Percentiles rank a stretch among this genome's conserved stretches.
These are phyloP conservation scores for Diaporthe sp. DNA, from an alignment of 2,329 filamentous ascomycete species.

Conservation along the genomic window DNA sequence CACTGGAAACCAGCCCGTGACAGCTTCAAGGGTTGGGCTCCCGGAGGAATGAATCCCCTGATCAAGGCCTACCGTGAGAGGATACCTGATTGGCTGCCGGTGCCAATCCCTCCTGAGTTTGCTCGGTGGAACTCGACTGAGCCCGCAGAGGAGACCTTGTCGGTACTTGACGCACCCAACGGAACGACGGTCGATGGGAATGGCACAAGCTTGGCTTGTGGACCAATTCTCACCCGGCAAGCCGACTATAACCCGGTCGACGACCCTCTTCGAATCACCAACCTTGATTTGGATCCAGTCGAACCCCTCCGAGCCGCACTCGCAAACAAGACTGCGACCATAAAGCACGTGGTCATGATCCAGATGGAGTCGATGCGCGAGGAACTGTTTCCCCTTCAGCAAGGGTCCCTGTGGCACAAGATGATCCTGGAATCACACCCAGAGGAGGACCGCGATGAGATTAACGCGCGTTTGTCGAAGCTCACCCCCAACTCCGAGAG, in stretches of 20 bases:
- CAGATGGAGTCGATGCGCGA: constrained; percentile 61
- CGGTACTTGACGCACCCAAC: constrained; percentile 25
- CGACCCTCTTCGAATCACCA: constrained; percentile 58
- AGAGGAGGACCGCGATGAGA: constrained; percentile 51
- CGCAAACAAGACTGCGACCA: constrained; percentile 47
- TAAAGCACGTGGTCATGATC: constrained; percentile 59
- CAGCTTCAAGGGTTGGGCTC: constrained; percentile 52
- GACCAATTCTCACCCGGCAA: constrained; percentile 16
- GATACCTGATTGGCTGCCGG: constrained; percentile 49
- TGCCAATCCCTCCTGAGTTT: constrained; percentile 48
- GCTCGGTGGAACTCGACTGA: constrained; percentile 46
- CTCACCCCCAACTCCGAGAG: constrained; percentile 48
- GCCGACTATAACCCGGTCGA: constrained; percentile 51
- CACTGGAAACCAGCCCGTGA: constrained; percentile 47
- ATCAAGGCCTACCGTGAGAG: constrained; percentile 46
- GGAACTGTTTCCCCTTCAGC: constrained; percentile 61
- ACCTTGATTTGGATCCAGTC: constrained; percentile 52
- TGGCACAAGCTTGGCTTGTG: constrained; percentile 15
- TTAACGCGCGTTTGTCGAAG: constrained; percentile 46
- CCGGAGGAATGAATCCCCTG: constrained; percentile 45
- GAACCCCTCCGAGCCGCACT: constrained; percentile 47
- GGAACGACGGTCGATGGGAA: constrained; percentile 12
- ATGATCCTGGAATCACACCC: constrained; percentile 51
- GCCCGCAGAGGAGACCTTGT: constrained; percentile 37
- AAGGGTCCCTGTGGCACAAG: constrained; percentile 54